Evolutionary conservation across 192 early-diverging fungal species (phyloP).

Genomic region (Endogone sp.): DNA sequence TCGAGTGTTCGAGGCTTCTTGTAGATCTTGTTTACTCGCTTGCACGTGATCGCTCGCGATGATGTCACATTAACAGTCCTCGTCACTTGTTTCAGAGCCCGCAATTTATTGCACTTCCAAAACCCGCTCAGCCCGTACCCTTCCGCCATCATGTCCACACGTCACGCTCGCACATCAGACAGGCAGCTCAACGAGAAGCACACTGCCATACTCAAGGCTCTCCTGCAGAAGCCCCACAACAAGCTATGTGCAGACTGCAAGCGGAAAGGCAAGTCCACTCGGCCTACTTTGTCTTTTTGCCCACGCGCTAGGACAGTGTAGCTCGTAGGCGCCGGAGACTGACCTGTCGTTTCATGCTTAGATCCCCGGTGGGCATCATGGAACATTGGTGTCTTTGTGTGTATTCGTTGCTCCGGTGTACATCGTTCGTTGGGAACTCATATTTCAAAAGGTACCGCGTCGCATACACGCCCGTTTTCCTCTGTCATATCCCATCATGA

Average conservation of each 20-base stretch:
- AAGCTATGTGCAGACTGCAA: slow-evolving; percentile 77
- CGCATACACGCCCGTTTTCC: not conserved
- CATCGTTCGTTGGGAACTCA: slow-evolving; percentile 84
- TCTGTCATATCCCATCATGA: not conserved
- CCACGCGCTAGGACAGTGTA: no score
- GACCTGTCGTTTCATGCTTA: slow-evolving; percentile 11
- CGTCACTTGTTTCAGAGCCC: no score
- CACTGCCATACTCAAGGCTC: slow-evolving; percentile 61
- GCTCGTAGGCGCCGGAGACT: not conserved
- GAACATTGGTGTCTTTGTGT: slow-evolving; percentile 60
- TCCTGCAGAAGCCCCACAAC: slow-evolving; percentile 67
- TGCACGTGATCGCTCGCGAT: no score
- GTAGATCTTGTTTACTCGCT: no score
- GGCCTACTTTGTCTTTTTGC: not conserved
- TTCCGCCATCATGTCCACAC: slow-evolving; percentile 49
- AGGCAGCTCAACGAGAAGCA: slow-evolving; percentile 71
- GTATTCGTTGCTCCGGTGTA: slow-evolving; percentile 64
- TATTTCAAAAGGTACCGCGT: slow-evolving; percentile 68
- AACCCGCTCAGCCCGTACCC: not conserved
- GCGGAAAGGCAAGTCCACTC: slow-evolving; percentile 55
- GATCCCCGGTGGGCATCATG: slow-evolving; percentile 72
- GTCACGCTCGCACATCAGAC: slow-evolving; percentile 60
- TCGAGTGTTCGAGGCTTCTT: no score
- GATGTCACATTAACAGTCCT: no score
- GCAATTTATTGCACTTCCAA: not conserved